phyloP scores from a whole-genome alignment of 1,284 basidiomycete species.

The Fomitopsis pinicola region DNA sequence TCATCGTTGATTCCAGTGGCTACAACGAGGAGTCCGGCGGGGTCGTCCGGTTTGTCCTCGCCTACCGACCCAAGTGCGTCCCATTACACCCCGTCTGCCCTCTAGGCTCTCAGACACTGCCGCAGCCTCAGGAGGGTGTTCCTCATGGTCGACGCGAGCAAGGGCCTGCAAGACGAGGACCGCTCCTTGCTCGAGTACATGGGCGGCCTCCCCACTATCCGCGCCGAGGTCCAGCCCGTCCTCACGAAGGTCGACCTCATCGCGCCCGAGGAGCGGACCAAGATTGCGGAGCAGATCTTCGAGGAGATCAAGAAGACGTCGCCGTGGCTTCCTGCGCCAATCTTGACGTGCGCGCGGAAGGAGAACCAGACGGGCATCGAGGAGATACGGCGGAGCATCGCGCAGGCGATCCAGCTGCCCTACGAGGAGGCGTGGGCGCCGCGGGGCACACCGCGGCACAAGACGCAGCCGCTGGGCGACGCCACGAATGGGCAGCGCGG shows the following conservation, averaged over 20 bases:
- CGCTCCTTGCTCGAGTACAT: not conserved
- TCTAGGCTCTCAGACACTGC: not conserved
- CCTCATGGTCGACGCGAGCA: not conserved
- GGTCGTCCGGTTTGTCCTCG: not conserved
- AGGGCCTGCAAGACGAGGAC: not conserved
- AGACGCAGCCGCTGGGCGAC: not conserved
- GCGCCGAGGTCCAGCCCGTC: not conserved
- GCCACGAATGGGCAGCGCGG: not conserved
- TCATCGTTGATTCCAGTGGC: not conserved
- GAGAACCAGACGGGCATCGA: not conserved
- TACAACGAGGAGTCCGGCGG: not conserved
- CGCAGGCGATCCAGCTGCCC: not conserved
- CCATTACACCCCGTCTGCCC: not conserved
- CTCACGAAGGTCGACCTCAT: not conserved
- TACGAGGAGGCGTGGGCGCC: not conserved
- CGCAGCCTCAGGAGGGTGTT: not conserved
- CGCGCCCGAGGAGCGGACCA: not conserved
- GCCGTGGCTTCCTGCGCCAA: not conserved
- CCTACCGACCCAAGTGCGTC: not conserved
- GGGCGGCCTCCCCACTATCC: not conserved
- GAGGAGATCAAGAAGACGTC: not conserved
- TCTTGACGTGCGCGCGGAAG: not conserved
- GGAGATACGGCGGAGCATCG: not conserved
- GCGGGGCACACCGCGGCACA: not conserved
- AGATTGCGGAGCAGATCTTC: not conserved